These are phyloP conservation scores for Metschnikowia colocasiae DNA, from an alignment of 805 yeast genomes.

Conservation along the genomic window DNA sequence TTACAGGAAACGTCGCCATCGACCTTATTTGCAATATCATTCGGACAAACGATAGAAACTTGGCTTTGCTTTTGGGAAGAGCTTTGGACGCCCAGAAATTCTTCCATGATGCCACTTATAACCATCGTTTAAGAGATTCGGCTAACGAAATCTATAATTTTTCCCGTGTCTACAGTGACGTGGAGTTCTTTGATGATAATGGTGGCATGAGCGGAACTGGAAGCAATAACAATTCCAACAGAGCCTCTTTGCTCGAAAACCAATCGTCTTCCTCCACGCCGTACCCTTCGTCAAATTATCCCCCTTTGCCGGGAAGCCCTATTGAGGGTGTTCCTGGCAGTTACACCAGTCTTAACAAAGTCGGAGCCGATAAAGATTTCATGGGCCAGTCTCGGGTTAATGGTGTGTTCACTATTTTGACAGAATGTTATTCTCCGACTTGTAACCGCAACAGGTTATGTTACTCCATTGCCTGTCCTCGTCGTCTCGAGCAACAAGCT, in stretches of 20 bases:
- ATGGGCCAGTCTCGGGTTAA: conserved; percentile 48
- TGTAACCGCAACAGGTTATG: conserved; percentile 86
- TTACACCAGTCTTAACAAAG: conserved; percentile 16
- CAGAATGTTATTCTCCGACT: conserved; percentile 96
- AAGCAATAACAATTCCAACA: conserved; percentile 22
- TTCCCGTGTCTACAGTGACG: conserved; percentile 50
- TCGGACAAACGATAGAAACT: conserved; percentile 84
- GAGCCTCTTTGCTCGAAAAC: conserved; percentile 26
- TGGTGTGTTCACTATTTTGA: conserved; percentile 88
- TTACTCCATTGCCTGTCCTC: conserved; percentile 94
- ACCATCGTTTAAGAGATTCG: conserved; percentile 88
- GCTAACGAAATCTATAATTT: conserved; percentile 84
- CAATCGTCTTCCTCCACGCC: conserved; percentile 20
- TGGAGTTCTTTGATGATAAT: conserved; percentile 37
- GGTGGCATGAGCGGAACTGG: conserved; percentile 17
- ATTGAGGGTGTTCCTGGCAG: conserved; percentile 15
- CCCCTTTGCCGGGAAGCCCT: conserved; percentile 18
- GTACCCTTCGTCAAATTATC: conserved; percentile 19
- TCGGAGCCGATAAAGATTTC: conserved; percentile 14
- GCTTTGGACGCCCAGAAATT: conserved; percentile 91
- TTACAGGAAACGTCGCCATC: conserved; percentile 91
- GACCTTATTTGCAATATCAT: conserved; percentile 83
- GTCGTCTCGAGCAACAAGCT: conserved; percentile 93
- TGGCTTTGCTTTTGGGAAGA: conserved; percentile 85
- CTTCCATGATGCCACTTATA: conserved; percentile 93